Evolutionary conservation across 2,329 filamentous ascomycete species (phyloP).

Genomic region (Ceratocystis lukuohia): DNA sequence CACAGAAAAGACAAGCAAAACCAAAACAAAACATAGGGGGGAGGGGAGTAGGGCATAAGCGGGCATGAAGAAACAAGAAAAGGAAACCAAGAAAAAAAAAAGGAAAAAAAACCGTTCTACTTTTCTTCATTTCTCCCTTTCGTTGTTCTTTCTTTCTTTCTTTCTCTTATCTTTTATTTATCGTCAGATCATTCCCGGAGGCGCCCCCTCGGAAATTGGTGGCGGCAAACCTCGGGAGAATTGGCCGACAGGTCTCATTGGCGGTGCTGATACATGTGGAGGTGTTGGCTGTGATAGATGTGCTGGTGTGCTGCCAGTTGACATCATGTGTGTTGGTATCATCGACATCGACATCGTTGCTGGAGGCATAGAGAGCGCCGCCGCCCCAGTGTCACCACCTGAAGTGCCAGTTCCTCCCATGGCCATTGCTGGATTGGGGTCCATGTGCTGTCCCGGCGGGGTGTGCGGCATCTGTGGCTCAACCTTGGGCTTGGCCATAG

Average conservation of each 20-base stretch:
- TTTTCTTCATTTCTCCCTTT: not conserved
- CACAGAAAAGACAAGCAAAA: conserved; percentile 13
- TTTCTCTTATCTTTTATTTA: not conserved
- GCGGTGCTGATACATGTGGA: conserved; percentile 21
- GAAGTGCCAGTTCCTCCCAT: not conserved
- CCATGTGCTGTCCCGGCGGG: conserved; percentile 32
- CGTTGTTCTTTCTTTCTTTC: not conserved
- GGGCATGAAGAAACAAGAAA: conserved; percentile 13
- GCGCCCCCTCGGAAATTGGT: conserved; percentile 10
- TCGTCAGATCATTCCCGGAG: conserved; percentile 16
- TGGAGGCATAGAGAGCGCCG: conserved; percentile 19
- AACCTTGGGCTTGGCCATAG: conserved; percentile 35
- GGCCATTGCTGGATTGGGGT: conserved; percentile 21
- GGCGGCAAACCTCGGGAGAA: conserved; percentile 13
- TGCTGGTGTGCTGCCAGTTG: conserved; percentile 15
- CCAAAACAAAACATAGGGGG: not conserved
- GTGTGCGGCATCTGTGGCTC: conserved; percentile 24
- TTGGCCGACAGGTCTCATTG: conserved; percentile 20
- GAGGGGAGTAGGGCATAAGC: too few species aligned
- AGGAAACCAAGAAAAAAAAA: conserved; percentile 4
- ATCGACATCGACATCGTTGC: conserved; percentile 20
- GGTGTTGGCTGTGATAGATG: not conserved
- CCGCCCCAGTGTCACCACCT: conserved; percentile 22
- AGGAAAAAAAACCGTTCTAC: not conserved
- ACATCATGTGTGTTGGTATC: conserved; percentile 23